Conservation (phyloP, 176 grass and related monocot genomes). For the Melocanna baccifera region DNA sequence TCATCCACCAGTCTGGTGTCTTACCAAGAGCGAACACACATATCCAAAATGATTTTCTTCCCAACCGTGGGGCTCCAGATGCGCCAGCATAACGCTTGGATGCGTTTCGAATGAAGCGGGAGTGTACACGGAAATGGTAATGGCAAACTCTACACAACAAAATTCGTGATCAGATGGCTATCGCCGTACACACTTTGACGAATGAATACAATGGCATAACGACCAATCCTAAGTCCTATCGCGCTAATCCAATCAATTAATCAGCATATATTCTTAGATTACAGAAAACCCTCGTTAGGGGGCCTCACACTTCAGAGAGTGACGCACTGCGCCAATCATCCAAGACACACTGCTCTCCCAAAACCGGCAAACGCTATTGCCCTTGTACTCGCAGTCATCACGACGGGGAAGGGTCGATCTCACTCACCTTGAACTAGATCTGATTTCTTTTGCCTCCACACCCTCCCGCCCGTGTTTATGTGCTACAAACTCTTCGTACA, state of each 20-base stretch:
- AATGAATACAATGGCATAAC: constrained; percentile 37
- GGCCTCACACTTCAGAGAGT: constrained; percentile 3
- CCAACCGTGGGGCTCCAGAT: not conserved
- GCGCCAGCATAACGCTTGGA: not conserved
- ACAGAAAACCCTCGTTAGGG: constrained; percentile 48
- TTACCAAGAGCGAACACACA: not conserved
- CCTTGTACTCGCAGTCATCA: constrained; percentile 8
- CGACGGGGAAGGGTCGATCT: constrained; percentile 15
- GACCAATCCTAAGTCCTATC: constrained; percentile 43
- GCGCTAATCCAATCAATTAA: constrained; percentile 52
- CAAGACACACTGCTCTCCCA: constrained; percentile 1
- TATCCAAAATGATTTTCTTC: not conserved
- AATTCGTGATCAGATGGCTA: constrained; percentile 14
- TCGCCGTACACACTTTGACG: not conserved
- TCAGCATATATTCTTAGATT: constrained; percentile 45
- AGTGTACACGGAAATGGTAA: not conserved
- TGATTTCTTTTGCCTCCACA: constrained; percentile 20
- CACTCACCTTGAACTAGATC: constrained; percentile 8
- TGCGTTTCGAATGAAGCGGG: not conserved
- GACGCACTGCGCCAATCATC: not conserved
- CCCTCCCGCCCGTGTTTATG: constrained; percentile 15
- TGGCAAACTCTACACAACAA: constrained; percentile 16
- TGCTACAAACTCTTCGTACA: constrained; percentile 36
- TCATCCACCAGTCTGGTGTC: not conserved
- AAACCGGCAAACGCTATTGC: constrained; percentile 19